Evolutionary conservation across 202 grass and related monocot genomes (phyloP).

Genomic region (Setaria italica): DNA sequence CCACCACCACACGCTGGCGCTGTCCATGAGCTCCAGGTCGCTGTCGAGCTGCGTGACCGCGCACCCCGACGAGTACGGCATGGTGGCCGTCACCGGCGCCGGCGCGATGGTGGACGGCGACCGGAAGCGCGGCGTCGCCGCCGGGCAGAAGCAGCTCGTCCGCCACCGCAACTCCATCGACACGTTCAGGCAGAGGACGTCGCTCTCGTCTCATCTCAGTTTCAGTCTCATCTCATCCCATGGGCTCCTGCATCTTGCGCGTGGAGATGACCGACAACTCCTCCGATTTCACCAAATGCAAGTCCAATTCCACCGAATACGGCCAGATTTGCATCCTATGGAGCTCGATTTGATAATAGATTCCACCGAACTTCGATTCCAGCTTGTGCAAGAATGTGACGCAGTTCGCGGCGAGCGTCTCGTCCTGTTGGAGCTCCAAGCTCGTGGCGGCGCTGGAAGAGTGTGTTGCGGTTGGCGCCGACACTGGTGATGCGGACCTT

Average conservation of each 20-base stretch:
- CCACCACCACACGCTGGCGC: constrained; percentile 61
- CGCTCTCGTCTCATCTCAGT: too few species aligned
- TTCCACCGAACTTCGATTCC: too few species aligned
- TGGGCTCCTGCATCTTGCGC: too few species aligned
- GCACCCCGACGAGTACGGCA: constrained; percentile 15
- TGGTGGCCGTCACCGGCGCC: not conserved
- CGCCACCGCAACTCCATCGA: constrained; percentile 97
- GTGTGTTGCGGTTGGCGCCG: constrained; percentile 71
- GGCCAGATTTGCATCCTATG: too few species aligned
- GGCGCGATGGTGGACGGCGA: constrained; percentile 38
- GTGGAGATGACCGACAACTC: too few species aligned
- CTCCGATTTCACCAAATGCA: too few species aligned
- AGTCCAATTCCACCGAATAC: too few species aligned
- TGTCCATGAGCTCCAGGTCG: constrained; percentile 89
- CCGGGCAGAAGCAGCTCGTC: constrained; percentile 82
- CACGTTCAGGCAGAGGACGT: constrained; percentile 94
- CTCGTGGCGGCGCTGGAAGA: constrained; percentile 55
- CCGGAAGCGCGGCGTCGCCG: constrained; percentile 70
- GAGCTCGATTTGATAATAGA: too few species aligned
- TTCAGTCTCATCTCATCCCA: too few species aligned
- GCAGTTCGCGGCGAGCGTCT: constrained; percentile 66
- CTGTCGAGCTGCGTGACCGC: constrained; percentile 78
- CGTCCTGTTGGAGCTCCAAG: not conserved
- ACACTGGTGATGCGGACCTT: constrained; percentile 89
- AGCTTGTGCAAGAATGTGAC: constrained; percentile 87